Evolutionary conservation across 495 filamentous ascomycete genomes (phyloP).

Genomic region (Bacidia gigantensis): DNA sequence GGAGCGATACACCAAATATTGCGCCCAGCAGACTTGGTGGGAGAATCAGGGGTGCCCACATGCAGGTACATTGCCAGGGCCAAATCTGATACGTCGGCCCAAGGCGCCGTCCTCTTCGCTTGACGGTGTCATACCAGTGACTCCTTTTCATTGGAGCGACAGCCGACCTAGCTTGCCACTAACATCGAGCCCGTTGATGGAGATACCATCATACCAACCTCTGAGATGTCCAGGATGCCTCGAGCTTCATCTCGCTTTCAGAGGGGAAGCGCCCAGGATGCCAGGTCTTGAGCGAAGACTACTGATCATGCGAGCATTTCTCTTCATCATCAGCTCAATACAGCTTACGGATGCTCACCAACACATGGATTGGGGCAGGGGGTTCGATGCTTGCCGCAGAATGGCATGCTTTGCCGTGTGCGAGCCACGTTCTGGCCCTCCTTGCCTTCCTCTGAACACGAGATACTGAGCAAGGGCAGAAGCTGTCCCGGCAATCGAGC

Average conservation of each 20-base stretch:
- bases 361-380: background rate
- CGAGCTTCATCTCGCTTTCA: background rate
- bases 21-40: background rate
- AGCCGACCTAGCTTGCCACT: background rate
- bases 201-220: background rate
- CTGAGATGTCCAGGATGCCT: background rate
- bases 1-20: conserved; percentile 4
- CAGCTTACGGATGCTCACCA: background rate
- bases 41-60: background rate
- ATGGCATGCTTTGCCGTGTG: background rate
- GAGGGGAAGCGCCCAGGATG: background rate
- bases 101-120: background rate
- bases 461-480: background rate
- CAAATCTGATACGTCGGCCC: background rate
- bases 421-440: background rate
- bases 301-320: background rate
- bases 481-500: background rate
- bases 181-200: background rate
- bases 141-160: background rate
- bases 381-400: background rate
- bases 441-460: background rate
- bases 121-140: background rate
- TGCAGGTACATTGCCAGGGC: background rate
- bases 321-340: background rate
- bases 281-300: background rate